phyloP scores from a whole-genome alignment of 305 asterid species.

The Plantago lanceolata region DNA sequence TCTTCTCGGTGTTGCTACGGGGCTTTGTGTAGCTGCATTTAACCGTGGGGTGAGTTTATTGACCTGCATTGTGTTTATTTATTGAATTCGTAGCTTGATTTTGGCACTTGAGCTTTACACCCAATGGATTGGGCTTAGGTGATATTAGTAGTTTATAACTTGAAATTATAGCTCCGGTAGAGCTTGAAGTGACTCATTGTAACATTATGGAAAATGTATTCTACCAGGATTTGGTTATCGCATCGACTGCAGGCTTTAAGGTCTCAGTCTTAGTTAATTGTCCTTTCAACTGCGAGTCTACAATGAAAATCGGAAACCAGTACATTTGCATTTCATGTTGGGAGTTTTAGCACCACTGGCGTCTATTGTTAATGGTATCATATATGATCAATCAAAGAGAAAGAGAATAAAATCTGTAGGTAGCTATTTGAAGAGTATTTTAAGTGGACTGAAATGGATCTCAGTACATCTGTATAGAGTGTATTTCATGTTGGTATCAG shows the following conservation, averaged over 20 bases:
- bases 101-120: background rate
- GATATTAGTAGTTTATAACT: background rate
- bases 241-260: too few relatives aligned
- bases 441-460: background rate
- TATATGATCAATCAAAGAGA: background rate
- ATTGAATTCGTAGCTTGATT: constrained; percentile 19
- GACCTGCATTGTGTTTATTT: constrained; percentile 10
- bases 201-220: too few relatives aligned
- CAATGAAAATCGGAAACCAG: too few relatives aligned
- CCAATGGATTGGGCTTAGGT: background rate
- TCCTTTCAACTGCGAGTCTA: too few relatives aligned
- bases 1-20: constrained; percentile 89
- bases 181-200: too few relatives aligned
- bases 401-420: background rate
- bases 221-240: too few relatives aligned
- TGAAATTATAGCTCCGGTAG: too few relatives aligned
- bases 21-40: constrained; percentile 83
- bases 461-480: background rate
- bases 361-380: background rate
- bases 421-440: background rate
- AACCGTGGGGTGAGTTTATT: constrained; percentile 81
- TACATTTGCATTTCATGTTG: too few relatives aligned
- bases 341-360: too few relatives aligned
- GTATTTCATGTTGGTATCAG: background rate
- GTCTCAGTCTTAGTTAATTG: too few relatives aligned